These are phyloP conservation scores for Conidiobolus incongruus DNA, from an alignment of 371 early-diverging fungal genomes.

Conservation along the genomic window DNA sequence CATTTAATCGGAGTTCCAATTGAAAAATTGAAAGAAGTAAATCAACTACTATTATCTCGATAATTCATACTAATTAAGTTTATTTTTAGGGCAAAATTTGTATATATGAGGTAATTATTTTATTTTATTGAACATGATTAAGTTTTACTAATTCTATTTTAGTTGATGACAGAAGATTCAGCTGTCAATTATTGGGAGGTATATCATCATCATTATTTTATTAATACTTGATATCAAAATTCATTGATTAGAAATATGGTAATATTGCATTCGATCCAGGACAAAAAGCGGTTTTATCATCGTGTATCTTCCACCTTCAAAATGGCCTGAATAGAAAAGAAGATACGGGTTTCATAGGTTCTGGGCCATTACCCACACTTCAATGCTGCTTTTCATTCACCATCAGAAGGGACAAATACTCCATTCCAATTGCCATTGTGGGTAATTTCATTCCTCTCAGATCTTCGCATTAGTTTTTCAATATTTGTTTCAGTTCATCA, in stretches of 20 bases:
- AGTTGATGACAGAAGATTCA: conserved; percentile 71
- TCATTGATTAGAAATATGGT: conserved; percentile 47
- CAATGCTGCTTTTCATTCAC: conserved; percentile 81
- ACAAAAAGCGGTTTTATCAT: conserved; percentile 85
- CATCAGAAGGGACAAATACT: conserved; percentile 73
- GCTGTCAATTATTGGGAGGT: conserved; percentile 78
- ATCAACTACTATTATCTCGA: conserved; percentile 3
- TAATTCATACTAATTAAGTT: background rate
- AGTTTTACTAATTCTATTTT: background rate
- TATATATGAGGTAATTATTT: conserved; percentile 46
- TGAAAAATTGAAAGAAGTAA: conserved; percentile 42
- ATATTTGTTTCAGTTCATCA: no score
- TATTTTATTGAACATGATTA: background rate
- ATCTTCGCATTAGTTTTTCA: no score
- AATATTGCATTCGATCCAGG: conserved; percentile 86
- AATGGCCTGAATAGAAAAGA: conserved; percentile 22
- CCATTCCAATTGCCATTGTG: conserved; percentile 56
- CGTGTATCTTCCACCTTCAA: conserved; percentile 47
- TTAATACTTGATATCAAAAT: background rate
- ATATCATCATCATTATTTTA: conserved; percentile 8
- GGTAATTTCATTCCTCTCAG: conserved; percentile 66
- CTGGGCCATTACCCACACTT: conserved; percentile 3
- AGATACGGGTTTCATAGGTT: no score
- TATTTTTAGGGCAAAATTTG: conserved; percentile 30
- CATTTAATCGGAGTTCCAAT: conserved; percentile 56